Evolutionary conservation across 768 basidiomycete genomes (phyloP).

Genomic region (Lactarius pseudohatsudake): DNA sequence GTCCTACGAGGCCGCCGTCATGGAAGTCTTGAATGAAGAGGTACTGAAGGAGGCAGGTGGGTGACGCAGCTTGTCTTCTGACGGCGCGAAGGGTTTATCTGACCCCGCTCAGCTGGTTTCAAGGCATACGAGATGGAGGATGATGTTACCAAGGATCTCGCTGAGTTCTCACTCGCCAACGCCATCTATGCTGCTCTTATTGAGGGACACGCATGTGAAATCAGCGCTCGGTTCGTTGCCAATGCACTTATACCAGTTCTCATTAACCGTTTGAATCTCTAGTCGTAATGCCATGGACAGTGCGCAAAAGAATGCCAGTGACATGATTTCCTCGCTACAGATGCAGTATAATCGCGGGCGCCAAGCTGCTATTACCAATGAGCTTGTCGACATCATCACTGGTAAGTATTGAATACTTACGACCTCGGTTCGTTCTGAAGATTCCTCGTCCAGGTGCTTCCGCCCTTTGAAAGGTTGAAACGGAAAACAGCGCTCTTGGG

Average conservation of each 20-base stretch:
- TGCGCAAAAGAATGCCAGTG: conserved; percentile 95
- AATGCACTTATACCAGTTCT: background rate
- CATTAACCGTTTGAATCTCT: conserved; percentile 23
- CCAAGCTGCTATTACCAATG: conserved; percentile 96
- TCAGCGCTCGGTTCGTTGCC: conserved; percentile 70
- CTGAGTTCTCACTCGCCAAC: conserved; percentile 95
- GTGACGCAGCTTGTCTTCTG: conserved; percentile 35
- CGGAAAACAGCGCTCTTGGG: background rate
- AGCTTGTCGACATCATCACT: conserved; percentile 89
- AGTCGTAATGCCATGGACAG: conserved; percentile 99
- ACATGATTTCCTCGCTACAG: conserved; percentile 86
- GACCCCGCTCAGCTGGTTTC: conserved; percentile 66
- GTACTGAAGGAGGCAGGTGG: conserved; percentile 77
- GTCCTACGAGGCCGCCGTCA: conserved; percentile 76
- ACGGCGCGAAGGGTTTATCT: background rate
- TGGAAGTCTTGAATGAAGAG: conserved; percentile 81
- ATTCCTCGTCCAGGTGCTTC: conserved; percentile 43
- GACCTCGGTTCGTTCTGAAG: background rate
- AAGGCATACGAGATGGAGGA: conserved; percentile 98
- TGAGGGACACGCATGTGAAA: conserved; percentile 95
- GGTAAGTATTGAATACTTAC: conserved; percentile 47
- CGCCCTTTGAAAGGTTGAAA: conserved; percentile 40
- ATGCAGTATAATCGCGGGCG: conserved; percentile 99
- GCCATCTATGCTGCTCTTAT: conserved; percentile 92
- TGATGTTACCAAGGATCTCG: conserved; percentile 88